These are phyloP conservation scores for Condylostoma magnum DNA, from an alignment of 169 alveolate genomes.

Conservation along the genomic window DNA sequence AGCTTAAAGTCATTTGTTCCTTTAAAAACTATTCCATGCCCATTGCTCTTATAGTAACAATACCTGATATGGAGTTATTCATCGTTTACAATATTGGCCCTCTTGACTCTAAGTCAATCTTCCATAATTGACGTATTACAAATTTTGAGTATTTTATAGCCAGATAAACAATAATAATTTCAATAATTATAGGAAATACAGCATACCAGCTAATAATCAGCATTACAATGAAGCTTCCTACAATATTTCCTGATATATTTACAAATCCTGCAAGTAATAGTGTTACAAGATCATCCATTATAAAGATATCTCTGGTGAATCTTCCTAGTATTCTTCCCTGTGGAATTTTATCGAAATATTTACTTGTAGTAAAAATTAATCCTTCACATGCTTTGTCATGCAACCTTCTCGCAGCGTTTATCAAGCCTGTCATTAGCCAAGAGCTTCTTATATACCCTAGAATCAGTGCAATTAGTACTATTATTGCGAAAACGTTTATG, in stretches of 20 bases:
- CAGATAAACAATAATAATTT: no score
- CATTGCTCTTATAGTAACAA: conserved; percentile 63
- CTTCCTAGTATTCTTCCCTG: conserved; percentile 42
- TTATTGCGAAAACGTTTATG: neutral
- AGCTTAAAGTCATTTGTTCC: no score
- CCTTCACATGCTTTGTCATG: conserved; percentile 34
- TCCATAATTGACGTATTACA: no score
- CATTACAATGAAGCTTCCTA: no score
- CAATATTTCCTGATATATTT: no score
- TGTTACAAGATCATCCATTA: conserved; percentile 39
- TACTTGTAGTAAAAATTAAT: conserved; percentile 20
- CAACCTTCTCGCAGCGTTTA: neutral
- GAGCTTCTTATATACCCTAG: neutral
- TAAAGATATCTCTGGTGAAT: conserved; percentile 40
- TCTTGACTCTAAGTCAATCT: conserved; percentile 56
- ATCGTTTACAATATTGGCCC: conserved; percentile 69
- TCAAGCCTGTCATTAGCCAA: neutral
- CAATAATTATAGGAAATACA: no score
- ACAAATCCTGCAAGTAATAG: conserved; percentile 27
- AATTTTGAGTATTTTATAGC: no score
- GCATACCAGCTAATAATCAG: no score
- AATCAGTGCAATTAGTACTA: no score
- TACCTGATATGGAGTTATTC: conserved; percentile 55
- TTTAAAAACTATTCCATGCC: no score
- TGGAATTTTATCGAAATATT: conserved; percentile 41